Conservation (phyloP, 2,329 filamentous ascomycete genomes). For the Aspergillus vadensis region DNA sequence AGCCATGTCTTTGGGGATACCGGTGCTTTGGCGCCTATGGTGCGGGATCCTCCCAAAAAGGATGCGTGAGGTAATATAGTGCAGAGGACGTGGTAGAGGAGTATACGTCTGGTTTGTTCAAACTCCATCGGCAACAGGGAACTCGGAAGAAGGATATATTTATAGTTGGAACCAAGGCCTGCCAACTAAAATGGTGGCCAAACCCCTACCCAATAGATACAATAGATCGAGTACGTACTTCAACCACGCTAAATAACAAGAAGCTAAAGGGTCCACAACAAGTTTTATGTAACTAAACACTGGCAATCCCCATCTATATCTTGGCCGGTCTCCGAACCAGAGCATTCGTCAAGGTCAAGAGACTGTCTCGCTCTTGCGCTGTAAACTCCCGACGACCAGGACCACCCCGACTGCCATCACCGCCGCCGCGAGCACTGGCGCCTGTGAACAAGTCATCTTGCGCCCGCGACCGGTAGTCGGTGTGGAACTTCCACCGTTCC, state of each 20-base stretch:
- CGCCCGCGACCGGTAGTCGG: constrained; percentile 22
- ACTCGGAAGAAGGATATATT: no score
- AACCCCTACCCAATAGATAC: no score
- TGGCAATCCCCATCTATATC: not conserved
- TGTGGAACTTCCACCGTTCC: constrained; percentile 58
- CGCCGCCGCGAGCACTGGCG: constrained; percentile 35
- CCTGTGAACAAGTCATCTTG: constrained; percentile 21
- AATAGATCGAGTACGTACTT: no score
- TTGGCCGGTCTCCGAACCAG: not conserved
- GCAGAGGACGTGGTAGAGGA: no score
- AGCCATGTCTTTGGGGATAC: not conserved
- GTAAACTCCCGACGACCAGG: constrained; percentile 32
- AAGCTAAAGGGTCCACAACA: not conserved
- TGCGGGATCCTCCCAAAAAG: not conserved
- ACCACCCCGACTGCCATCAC: constrained; percentile 37
- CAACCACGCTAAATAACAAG: no score
- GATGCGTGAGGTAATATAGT: not conserved
- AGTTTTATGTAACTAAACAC: not conserved
- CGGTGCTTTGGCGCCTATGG: not conserved
- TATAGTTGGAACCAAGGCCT: no score
- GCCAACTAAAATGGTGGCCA: no score
- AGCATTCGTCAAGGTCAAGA: not conserved
- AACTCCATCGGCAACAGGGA: no score
- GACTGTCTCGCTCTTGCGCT: constrained; percentile 12
- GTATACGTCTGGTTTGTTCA: no score